Base-by-base conservation (phyloP, 495 filamentous ascomycete genomes). In the Penicillium atrosanguineum region DNA sequence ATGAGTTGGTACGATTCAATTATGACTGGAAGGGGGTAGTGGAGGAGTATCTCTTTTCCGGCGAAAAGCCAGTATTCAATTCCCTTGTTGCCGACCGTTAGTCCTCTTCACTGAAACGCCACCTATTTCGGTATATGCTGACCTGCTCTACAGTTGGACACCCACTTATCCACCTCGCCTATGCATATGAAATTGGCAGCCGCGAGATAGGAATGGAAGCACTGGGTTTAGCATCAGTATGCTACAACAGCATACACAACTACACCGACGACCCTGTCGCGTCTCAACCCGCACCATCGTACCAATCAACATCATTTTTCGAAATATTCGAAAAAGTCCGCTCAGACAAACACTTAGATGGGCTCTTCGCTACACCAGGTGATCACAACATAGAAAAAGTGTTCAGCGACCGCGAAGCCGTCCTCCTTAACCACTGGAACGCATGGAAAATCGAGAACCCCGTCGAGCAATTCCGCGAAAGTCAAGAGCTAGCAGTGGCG, bases 21-120 rank as follows among this genome's bases (percentile, higher is more conserved):
- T 97, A 96, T 69, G 82, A 94, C 67, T 97, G 92, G 92, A 90
- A 87, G 63, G 69, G 74, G 36, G 81, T 95, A 6, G 74, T 95
- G 2, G 72, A 81, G 4, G 82, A 94, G 46, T 96, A 88, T 60
- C 60, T 97, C 29, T 87, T 90, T 49, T 69, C 79, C 14, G 92
- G 88, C 9, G 76, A 88, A 28, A 74, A 90, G 62, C 92, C 92
- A 1, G 65, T 97, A 42, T 80, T 95, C 53, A 88, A 90, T 70
- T 80, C 83, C 9, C 69, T 94, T n/a, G 80, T 91, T 48, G 77
- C 80, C 39, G 89, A 89, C 55, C 76, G 90, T 94, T 84, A 48
- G 88, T 83, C 36, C 5, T 25, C n/a, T 34, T 41, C 23, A 7
- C 19, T 7, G 9, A 38, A 8, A 42, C 29, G 15, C 26, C n/a